These are phyloP conservation scores for Phytophthora agathidicida DNA, from an alignment of 352 stramenopile genomes.

Conservation along the genomic window DNA sequence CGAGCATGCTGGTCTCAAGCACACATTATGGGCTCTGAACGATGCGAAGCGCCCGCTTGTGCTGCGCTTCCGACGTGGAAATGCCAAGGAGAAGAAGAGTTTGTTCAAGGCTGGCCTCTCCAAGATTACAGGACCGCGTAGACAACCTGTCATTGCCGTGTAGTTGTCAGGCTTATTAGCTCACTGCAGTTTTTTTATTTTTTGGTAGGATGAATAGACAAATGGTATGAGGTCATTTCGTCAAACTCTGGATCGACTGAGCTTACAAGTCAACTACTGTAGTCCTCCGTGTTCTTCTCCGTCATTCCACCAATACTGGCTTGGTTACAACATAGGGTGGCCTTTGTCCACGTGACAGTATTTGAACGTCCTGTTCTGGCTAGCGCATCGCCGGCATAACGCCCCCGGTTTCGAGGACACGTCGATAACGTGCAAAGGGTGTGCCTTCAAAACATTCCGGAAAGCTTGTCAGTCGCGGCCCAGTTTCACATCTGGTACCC, in stretches of 20 bases:
- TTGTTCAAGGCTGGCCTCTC: conserved; percentile 59
- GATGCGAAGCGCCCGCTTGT: conserved; percentile 75
- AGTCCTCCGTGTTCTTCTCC: too few relatives aligned
- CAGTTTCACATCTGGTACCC: not conserved
- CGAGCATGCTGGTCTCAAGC: conserved; percentile 84
- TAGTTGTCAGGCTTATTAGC: conserved; percentile 23
- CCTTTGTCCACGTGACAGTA: conserved; percentile 77
- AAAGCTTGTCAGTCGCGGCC: conserved; percentile 4
- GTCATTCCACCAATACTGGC: too few relatives aligned
- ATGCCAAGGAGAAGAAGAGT: conserved; percentile 78
- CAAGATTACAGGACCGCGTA: conserved; percentile 38
- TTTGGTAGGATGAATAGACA: conserved; percentile 21
- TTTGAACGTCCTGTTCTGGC: conserved; percentile 51
- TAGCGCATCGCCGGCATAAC: conserved; percentile 52
- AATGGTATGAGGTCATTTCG: conserved; percentile 20
- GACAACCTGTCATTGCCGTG: conserved; percentile 52
- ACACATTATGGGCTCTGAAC: conserved; percentile 86
- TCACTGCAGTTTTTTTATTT: conserved; percentile 22
- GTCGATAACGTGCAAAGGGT: conserved; percentile 79
- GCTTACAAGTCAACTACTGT: too few relatives aligned
- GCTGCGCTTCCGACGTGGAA: conserved; percentile 81
- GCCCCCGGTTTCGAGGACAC: conserved; percentile 50
- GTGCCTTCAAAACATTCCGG: conserved; percentile 38
- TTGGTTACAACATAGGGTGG: conserved; percentile 71
- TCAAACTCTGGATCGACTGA: conserved; percentile 20